These are phyloP conservation scores for Carallia brachiata DNA, from an alignment of 345 rosid genomes.

Conservation along the genomic window DNA sequence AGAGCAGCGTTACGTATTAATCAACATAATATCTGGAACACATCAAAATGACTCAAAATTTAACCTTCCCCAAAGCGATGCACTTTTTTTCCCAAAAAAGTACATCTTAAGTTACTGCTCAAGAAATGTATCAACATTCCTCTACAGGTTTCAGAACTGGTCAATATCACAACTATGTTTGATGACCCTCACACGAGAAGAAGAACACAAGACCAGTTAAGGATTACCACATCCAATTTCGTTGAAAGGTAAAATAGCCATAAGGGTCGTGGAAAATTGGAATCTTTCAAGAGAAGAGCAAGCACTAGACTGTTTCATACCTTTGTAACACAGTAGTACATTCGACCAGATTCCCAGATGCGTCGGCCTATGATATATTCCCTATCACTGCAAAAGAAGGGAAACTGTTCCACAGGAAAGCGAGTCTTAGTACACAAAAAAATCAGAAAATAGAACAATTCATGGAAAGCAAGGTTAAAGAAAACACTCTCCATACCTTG, in stretches of 20 bases:
- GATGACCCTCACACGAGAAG: neutral
- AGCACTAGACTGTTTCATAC: conserved; percentile 32
- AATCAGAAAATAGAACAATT: conserved; percentile 4
- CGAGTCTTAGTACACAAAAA: conserved; percentile 10
- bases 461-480: conserved; percentile 5
- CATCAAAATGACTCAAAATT: neutral
- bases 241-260: neutral
- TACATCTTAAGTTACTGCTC: neutral
- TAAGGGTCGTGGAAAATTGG: neutral
- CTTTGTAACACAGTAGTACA: conserved; percentile 87
- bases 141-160: neutral
- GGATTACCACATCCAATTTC: neutral
- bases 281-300: neutral
- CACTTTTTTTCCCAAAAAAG: neutral
- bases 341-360: conserved; percentile 83
- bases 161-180: neutral
- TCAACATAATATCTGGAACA: neutral
- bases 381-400: conserved; percentile 96
- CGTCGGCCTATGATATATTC: conserved; percentile 94
- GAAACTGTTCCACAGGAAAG: conserved; percentile 56
- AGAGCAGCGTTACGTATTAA: neutral
- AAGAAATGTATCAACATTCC: neutral
- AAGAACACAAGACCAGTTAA: neutral
- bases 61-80: neutral
- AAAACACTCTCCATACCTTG: conserved; percentile 48